These are phyloP conservation scores for Pseudozyma sp. DNA, from an alignment of 1,284 basidiomycete species.

Conservation along the genomic window DNA sequence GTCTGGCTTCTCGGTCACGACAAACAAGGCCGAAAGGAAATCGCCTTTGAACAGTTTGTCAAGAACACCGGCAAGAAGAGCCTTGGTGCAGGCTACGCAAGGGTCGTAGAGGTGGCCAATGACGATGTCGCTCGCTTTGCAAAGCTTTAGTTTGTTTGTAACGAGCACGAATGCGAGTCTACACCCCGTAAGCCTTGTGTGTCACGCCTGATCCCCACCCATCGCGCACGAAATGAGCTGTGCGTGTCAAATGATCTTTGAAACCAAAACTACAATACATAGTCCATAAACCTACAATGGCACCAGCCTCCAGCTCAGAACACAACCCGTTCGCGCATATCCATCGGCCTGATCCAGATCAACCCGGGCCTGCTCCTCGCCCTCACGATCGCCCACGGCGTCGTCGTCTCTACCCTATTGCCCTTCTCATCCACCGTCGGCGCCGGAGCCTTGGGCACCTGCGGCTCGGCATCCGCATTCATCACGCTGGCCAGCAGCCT, in stretches of 20 bases:
- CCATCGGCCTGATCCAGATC: constrained; percentile 59
- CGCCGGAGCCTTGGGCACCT: constrained; percentile 30
- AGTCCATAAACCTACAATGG: not conserved
- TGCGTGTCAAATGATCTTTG: too few relatives aligned
- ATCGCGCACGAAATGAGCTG: too few relatives aligned
- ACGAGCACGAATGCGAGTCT: not conserved
- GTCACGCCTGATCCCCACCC: too few relatives aligned
- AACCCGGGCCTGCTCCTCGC: constrained; percentile 58
- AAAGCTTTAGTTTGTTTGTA: constrained; percentile 17
- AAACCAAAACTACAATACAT: not conserved
- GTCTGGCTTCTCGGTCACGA: constrained; percentile 56
- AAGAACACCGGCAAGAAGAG: constrained; percentile 57
- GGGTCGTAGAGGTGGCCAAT: constrained; percentile 37
- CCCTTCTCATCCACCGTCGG: constrained; percentile 30
- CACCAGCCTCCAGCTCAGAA: constrained; percentile 11
- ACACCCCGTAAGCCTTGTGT: not conserved
- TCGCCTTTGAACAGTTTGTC: constrained; percentile 59
- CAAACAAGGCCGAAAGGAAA: constrained; percentile 40
- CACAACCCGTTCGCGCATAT: constrained; percentile 47
- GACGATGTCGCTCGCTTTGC: constrained; percentile 26
- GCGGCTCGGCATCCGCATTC: constrained; percentile 23
- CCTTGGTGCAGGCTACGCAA: constrained; percentile 55
- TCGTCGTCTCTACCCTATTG: constrained; percentile 41
- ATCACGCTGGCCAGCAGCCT: constrained; percentile 55
- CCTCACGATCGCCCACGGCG: constrained; percentile 57